A percentile compares a stretch with the other conserved stretches of the same genome.
phyloP scores from a whole-genome alignment of 192 early-diverging fungal species.

The Podila epicladia region DNA sequence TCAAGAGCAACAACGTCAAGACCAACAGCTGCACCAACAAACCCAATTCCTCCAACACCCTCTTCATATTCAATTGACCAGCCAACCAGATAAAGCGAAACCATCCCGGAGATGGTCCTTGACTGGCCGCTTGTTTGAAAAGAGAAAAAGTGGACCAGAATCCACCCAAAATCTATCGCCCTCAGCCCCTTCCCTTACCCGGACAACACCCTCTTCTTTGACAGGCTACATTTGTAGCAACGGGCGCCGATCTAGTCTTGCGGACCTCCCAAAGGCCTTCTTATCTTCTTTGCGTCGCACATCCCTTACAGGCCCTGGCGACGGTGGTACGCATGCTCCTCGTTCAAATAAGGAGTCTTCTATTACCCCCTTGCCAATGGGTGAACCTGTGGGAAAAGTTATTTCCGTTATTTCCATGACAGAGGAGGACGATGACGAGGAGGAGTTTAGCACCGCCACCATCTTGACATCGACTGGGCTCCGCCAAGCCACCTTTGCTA shows the following conservation, averaged over 20 bases:
- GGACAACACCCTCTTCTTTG: not conserved
- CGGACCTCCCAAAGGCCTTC: slow-evolving; percentile 29
- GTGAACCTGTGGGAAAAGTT: too few relatives aligned
- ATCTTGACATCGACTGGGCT: slow-evolving; percentile 10
- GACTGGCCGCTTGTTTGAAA: slow-evolving; percentile 4
- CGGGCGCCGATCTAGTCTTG: slow-evolving; percentile 24
- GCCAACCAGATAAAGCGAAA: not conserved
- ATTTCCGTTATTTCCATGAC: not conserved
- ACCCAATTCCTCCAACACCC: not conserved
- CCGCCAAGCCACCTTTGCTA: slow-evolving; percentile 5
- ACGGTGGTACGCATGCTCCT: not conserved
- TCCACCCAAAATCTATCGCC: not conserved
- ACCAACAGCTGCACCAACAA: not conserved
- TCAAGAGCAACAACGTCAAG: not conserved
- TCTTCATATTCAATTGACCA: not conserved
- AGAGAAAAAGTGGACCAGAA: not conserved
- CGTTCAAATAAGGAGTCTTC: not conserved
- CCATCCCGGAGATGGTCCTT: not conserved
- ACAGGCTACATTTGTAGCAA: too few relatives aligned
- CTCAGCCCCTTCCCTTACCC: not conserved
- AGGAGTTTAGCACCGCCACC: not conserved
- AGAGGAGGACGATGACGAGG: not conserved
- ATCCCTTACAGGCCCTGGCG: slow-evolving; percentile 5
- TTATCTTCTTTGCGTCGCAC: slow-evolving; percentile 22
- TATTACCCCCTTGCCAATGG: not conserved